phyloP scores from a whole-genome alignment of 768 basidiomycete genomes.

The Epithele typhae region DNA sequence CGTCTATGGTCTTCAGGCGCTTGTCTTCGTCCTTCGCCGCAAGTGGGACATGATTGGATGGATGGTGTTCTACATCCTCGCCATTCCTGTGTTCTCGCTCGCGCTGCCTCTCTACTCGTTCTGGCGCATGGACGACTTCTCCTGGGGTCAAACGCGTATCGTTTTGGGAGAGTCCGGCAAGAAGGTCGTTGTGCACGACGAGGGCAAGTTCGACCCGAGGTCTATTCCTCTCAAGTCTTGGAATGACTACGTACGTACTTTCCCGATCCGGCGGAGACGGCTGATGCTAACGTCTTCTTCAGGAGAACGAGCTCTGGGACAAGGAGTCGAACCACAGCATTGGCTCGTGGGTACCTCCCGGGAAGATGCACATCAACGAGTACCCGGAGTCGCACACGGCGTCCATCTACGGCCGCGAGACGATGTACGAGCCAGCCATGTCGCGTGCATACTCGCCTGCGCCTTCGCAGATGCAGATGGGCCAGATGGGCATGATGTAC shows the following conservation, averaged over 20 bases:
- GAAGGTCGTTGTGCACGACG: conserved; percentile 94
- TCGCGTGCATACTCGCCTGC: conserved; percentile 63
- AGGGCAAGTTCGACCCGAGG: conserved; percentile 94
- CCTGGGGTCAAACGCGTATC: conserved; percentile 89
- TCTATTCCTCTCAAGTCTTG: conserved; percentile 94
- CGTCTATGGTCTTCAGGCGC: conserved; percentile 80
- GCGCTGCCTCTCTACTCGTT: conserved; percentile 91
- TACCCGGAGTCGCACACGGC: conserved; percentile 75
- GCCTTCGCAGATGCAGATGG: conserved; percentile 61
- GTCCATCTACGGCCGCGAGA: conserved; percentile 85
- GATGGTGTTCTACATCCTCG: conserved; percentile 95
- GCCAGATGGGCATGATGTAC: conserved; percentile 35
- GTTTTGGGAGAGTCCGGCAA: conserved; percentile 94
- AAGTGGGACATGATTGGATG: conserved; percentile 99
- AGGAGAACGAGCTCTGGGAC: conserved; percentile 97
- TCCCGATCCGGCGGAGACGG: neutral
- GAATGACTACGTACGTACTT: conserved; percentile 80
- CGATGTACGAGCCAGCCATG: conserved; percentile 70
- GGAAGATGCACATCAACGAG: conserved; percentile 64
- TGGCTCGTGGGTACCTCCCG: conserved; percentile 86
- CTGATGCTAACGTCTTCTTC: neutral
- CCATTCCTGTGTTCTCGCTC: conserved; percentile 92
- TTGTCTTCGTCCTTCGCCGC: conserved; percentile 87
- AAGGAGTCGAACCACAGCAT: conserved; percentile 96
- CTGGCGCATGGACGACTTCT: conserved; percentile 99